A percentile compares a stretch with the other conserved stretches of the same genome.
Evolutionary conservation across 2,329 filamentous ascomycete genomes (phyloP).

Genomic region (Fusarium hostae): DNA sequence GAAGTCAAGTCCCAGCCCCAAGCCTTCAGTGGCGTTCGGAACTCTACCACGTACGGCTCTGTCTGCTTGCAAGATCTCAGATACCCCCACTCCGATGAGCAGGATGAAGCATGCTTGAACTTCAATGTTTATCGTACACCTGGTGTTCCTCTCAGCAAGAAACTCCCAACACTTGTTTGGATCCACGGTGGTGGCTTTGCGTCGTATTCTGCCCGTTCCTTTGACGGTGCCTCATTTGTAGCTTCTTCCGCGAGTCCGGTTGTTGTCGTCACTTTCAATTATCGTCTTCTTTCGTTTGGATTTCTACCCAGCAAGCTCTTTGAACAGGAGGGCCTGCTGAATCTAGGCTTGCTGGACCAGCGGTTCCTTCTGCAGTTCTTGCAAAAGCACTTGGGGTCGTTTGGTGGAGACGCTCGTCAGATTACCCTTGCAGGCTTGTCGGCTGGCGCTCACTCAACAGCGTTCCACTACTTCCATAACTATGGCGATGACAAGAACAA

Average conservation of each 20-base stretch:
- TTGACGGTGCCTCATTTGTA: conserved; percentile 10
- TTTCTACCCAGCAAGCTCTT: too few relatives aligned
- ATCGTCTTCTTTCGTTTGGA: too few relatives aligned
- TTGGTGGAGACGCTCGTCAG: not conserved
- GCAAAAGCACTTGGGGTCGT: not conserved
- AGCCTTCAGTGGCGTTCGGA: not conserved
- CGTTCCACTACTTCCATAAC: conserved; percentile 14
- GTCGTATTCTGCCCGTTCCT: too few relatives aligned
- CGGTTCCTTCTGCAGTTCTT: not conserved
- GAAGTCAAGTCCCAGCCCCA: not conserved
- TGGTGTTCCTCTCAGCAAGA: not conserved
- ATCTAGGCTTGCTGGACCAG: not conserved
- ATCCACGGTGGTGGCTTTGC: conserved; percentile 11
- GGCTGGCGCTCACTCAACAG: conserved; percentile 5
- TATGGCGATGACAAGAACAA: not conserved
- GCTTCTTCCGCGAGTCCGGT: not conserved
- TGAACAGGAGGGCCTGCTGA: not conserved
- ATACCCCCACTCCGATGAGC: conserved; percentile 1
- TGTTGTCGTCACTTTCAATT: not conserved
- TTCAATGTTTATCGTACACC: conserved; percentile 4
- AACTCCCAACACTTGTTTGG: conserved; percentile 2
- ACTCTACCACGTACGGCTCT: conserved; percentile 1
- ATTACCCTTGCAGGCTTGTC: conserved; percentile 6
- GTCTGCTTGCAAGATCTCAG: conserved; percentile 4
- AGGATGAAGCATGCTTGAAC: conserved; percentile 6